Percentiles rank a stretch among this genome's conserved stretches.
Evolutionary conservation across 371 early-diverging fungal species (phyloP).

Genomic region (Mortierella sp.): DNA sequence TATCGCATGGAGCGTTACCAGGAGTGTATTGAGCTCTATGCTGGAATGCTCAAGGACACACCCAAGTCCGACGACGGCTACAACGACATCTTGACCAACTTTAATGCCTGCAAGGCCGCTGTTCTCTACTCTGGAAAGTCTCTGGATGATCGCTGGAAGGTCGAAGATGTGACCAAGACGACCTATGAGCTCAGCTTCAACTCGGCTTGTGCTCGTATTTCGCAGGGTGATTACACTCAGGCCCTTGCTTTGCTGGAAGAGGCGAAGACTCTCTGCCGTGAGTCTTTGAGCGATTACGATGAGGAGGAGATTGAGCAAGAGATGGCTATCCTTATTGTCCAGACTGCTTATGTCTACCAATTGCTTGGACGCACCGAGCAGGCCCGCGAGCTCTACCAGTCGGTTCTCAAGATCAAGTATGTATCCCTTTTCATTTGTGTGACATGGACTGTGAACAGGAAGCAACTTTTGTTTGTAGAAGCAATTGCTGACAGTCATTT

Average conservation of each 20-base stretch:
- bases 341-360: slow-evolving; percentile 83
- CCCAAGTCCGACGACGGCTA: slow-evolving; percentile 62
- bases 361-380: slow-evolving; percentile 68
- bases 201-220: slow-evolving; percentile 73
- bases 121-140: slow-evolving; percentile 62
- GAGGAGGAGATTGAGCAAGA: slow-evolving; percentile 81
- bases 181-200: slow-evolving; percentile 83
- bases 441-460: not conserved
- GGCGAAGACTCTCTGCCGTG: slow-evolving; percentile 70
- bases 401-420: slow-evolving; percentile 73
- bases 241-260: slow-evolving; percentile 53
- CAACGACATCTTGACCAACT: slow-evolving; percentile 68
- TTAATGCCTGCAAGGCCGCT: slow-evolving; percentile 77
- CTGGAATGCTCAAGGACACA: slow-evolving; percentile 61
- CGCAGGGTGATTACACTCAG: slow-evolving; percentile 64
- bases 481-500: not conserved
- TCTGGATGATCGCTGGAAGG: slow-evolving; percentile 39
- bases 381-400: slow-evolving; percentile 75
- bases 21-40: slow-evolving; percentile 63
- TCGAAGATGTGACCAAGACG: slow-evolving; percentile 53
- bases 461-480: not conserved
- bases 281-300: slow-evolving; percentile 64
- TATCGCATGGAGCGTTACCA: slow-evolving; percentile 50
- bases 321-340: slow-evolving; percentile 74
- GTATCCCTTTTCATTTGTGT: not conserved